phyloP scores from a whole-genome alignment of 192 early-diverging fungal genomes.

The Coemansia aciculifera region DNA sequence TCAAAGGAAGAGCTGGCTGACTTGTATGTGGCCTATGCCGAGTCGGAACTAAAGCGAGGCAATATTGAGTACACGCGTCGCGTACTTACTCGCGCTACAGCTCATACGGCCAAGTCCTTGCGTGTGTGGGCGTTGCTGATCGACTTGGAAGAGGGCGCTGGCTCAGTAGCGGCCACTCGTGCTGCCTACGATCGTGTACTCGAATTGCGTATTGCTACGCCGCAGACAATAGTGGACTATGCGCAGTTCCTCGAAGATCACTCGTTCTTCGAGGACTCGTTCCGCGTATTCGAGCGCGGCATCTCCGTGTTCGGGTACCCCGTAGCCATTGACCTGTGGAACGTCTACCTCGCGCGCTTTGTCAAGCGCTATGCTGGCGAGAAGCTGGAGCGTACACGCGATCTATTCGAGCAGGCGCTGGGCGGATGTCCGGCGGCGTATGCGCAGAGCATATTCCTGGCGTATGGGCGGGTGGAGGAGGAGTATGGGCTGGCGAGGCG shows the following conservation, averaged over 20 bases:
- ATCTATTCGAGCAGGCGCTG: constrained; percentile 94
- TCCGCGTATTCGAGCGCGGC: constrained; percentile 93
- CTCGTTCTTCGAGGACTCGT: constrained; percentile 92
- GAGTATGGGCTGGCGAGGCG: constrained; percentile 86
- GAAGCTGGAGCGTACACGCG: constrained; percentile 88
- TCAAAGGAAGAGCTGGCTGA: constrained; percentile 83
- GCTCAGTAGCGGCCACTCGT: constrained; percentile 74
- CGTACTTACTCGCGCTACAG: constrained; percentile 83
- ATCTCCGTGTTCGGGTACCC: constrained; percentile 96
- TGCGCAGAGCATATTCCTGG: constrained; percentile 81
- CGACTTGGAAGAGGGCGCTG: constrained; percentile 91
- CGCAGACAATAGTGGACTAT: constrained; percentile 96
- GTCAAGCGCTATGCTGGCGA: constrained; percentile 79
- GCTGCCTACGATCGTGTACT: constrained; percentile 90
- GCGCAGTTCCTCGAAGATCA: constrained; percentile 86
- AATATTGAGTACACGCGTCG: constrained; percentile 71
- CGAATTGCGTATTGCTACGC: constrained; percentile 91
- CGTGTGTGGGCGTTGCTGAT: constrained; percentile 93
- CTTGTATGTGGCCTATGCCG: constrained; percentile 89
- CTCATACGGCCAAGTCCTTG: constrained; percentile 83
- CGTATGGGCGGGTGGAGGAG: constrained; percentile 93
- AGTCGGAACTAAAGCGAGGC: constrained; percentile 74
- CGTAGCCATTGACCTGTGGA: constrained; percentile 97
- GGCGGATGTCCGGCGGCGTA: constrained; percentile 82
- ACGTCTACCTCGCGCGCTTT: constrained; percentile 88